Conservation (phyloP, 768 basidiomycete genomes). For the Albatrellus ellisii region DNA sequence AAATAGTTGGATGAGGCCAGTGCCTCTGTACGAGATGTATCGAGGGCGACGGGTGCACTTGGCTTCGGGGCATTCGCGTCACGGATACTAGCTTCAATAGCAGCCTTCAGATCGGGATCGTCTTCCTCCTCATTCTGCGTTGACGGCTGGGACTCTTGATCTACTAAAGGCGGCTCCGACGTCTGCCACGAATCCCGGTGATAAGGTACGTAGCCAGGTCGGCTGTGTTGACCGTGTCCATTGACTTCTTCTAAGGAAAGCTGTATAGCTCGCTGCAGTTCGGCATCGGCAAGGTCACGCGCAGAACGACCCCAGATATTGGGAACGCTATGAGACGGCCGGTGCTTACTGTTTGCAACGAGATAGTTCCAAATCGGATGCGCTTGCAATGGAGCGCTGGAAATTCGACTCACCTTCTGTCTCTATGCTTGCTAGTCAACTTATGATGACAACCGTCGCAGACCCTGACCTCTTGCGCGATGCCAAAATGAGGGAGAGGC, state of each 20-base stretch:
- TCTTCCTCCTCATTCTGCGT: constrained; percentile 54
- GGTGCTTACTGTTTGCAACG: constrained; percentile 28
- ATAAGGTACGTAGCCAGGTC: constrained; percentile 58
- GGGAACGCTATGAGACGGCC: constrained; percentile 41
- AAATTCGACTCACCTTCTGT: constrained; percentile 35
- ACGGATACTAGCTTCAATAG: constrained; percentile 90
- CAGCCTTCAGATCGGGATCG: constrained; percentile 84
- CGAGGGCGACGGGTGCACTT: constrained; percentile 57
- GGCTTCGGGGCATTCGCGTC: constrained; percentile 71
- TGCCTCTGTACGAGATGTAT: constrained; percentile 34
- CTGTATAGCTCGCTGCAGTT: constrained; percentile 88
- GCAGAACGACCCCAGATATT: constrained; percentile 39
- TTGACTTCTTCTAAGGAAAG: constrained; percentile 72
- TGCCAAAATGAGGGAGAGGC: constrained; percentile 86
- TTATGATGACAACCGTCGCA: constrained; percentile 87
- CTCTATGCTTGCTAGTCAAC: constrained; percentile 49
- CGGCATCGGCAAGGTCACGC: constrained; percentile 64
- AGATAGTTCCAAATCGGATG: no score
- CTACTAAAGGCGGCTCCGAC: constrained; percentile 56
- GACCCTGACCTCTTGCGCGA: constrained; percentile 83
- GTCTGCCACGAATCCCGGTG: constrained; percentile 46
- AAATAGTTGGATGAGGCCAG: constrained; percentile 22
- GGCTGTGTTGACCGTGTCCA: constrained; percentile 28
- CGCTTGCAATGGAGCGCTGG: no score
- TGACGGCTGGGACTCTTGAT: constrained; percentile 19